A percentile compares a stretch with the other conserved stretches of the same genome.
Conservation (phyloP, 768 basidiomycete genomes). For the Trametes punicea region DNA sequence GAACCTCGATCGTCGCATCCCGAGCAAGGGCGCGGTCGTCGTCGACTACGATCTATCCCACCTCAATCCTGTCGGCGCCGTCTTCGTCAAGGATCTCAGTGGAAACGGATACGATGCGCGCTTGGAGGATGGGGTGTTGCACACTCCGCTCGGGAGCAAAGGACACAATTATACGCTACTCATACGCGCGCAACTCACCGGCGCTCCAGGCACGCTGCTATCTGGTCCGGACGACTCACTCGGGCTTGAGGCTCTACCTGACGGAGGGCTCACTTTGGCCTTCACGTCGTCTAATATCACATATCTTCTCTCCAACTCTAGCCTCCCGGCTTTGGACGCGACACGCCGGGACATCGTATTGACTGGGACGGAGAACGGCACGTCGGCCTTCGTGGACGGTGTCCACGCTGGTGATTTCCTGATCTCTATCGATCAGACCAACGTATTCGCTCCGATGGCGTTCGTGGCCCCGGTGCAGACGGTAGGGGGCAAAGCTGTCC, state of each 20-base stretch:
- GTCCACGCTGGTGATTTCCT: constrained; percentile 21
- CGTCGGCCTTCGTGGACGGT: constrained; percentile 22
- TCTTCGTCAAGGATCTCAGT: constrained; percentile 17
- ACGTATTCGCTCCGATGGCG: constrained; percentile 20
- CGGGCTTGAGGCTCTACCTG: constrained; percentile 5
- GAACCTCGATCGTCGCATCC: constrained; percentile 24
- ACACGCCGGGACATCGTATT: constrained; percentile 17
- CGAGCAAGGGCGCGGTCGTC: constrained; percentile 20
- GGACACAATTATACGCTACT: constrained; percentile 27
- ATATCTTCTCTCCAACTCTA: constrained; percentile 21
- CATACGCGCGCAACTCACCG: constrained; percentile 8
- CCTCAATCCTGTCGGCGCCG: not conserved
- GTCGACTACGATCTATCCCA: constrained; percentile 16
- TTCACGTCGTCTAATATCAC: constrained; percentile 26
- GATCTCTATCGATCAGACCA: constrained; percentile 18
- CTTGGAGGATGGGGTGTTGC: constrained; percentile 12
- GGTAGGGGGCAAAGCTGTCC: constrained; percentile 5
- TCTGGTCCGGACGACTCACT: constrained; percentile 22
- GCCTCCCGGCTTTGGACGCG: not conserved
- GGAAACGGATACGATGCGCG: constrained; percentile 25
- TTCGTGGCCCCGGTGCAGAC: constrained; percentile 24
- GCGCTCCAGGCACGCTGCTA: constrained; percentile 16
- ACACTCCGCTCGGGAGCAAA: constrained; percentile 25
- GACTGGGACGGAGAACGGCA: constrained; percentile 20
- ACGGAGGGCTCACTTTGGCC: constrained; percentile 19